Base-by-base conservation (phyloP, 345 rosid genomes). In the Syzygium aromaticum region DNA sequence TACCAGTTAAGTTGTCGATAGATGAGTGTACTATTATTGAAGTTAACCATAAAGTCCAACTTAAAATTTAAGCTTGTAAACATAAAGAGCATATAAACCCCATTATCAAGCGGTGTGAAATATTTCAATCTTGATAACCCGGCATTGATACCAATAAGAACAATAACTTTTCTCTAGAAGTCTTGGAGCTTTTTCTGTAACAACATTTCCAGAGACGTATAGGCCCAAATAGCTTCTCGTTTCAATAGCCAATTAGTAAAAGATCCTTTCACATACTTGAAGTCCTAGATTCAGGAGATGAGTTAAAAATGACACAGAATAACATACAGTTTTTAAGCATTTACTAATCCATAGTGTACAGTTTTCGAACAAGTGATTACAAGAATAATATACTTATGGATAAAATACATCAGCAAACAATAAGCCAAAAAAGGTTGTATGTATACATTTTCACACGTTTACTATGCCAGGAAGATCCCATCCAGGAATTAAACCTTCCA, bases 91-190 rank as follows among this genome's bases (percentile, higher is more conserved):
- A 23, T 25, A 25, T 57, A 57, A 57, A 57, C 3, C 3, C n/a
- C n/a, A 0, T 57, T 4, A 14, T 4, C 25, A 57, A 57, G 63
- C 25, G 63, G 25, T 57, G 0, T 11, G 63, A n/a, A n/a, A 25
- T 23, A 57, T 57, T 57, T 57, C 63, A 57, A 57, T 14, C 28
- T 25, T 57, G 14, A 57, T 57, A 57, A 57, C 63, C 1, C 0
- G 27, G 0, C 63, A 57, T 3, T 25, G 3, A 4, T 0, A 57
- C 0, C 0, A 10, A 57, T 4, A 57, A 57, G n/a, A 57, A 11
- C 28, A 0, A 57, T 57, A 25, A 57, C 28, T n/a, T 25, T 57
- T 25, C 63, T 57, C 14, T 0, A 0, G 11, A 61, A 57, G 6
- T 25, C 3, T 25, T 25, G 63, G 25, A 52, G 25, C 25, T 57